These are phyloP conservation scores for Lactarius vividus DNA, from an alignment of 768 basidiomycete genomes.

Conservation along the genomic window DNA sequence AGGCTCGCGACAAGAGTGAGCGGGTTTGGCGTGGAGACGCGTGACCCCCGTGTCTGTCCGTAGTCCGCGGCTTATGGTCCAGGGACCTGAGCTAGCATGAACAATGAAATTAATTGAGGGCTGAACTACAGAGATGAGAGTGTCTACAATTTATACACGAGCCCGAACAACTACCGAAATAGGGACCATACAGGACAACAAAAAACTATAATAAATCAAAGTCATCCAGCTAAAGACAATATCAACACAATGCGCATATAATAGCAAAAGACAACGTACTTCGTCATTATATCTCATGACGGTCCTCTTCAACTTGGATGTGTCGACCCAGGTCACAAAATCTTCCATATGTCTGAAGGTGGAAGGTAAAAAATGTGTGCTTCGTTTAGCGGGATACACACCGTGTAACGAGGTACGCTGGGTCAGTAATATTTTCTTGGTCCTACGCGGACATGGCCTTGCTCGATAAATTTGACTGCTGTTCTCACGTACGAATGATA, in stretches of 20 bases:
- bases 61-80: neutral
- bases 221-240: constrained; percentile 73
- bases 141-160: constrained; percentile 1
- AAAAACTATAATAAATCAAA: constrained; percentile 75
- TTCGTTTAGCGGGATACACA: constrained; percentile 33
- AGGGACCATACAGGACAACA: neutral
- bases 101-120: neutral
- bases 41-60: neutral
- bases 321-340: constrained; percentile 99
- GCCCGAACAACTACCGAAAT: neutral
- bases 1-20: neutral
- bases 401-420: constrained; percentile 93
- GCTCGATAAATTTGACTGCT: constrained; percentile 98
- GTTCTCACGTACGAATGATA: constrained; percentile 17
- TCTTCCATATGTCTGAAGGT: constrained; percentile 88
- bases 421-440: constrained; percentile 95
- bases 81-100: neutral
- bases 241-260: constrained; percentile 25
- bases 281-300: constrained; percentile 97
- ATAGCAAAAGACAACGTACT: constrained; percentile 41
- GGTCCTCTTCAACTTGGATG: constrained; percentile 93
- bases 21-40: constrained; percentile 15
- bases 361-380: constrained; percentile 6
- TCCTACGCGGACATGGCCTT: constrained; percentile 96
- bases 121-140: neutral